Evolutionary conservation across 2,329 filamentous ascomycete genomes (phyloP), one percentile per base, ranked within the genome.

Genomic region (Peltaster fructicola): DNA sequence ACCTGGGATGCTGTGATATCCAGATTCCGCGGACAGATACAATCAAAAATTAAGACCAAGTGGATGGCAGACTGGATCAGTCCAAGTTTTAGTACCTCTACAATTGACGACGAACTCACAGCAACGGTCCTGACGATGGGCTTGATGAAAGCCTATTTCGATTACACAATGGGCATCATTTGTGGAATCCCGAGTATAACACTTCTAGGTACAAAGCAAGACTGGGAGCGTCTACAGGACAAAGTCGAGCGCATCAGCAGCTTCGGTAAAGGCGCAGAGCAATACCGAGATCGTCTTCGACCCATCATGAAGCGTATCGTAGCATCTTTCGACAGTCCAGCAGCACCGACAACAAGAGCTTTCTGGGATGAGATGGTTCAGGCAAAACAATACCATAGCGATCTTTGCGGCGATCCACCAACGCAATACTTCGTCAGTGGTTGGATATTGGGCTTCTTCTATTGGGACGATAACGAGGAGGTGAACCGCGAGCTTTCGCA

Each of bases 151-250:
- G 48, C 54, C 10, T 67, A 63, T 33, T 67, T 65, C 30, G 26
- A 22, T 1, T 59, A 53, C 32, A 28, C 4, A 1, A 34, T 36
- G 7, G 22, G 8, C 1, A 28, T 48, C 0, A 8, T 11, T 0
- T 68, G 62, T 32, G 63, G 63, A 0, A 46, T 68, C 3, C 65
- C 64, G 0, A 54, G 52, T 0, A 59, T 67, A 0, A 67, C 62
- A 0, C 41, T 68, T 2, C 47, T 60, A 0, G 63, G 64, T 2
- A 48, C 57, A 19, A 37, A 46, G 8, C 27, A 31, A 1, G 63
- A 69, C 39, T 68, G 59, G 52, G 36, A 45, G 12, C 35, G 37
- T 13, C 40, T 69, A 5, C 36, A 52, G 6, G 30, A 17, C 1
- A 56, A 54, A 31, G 30, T 68, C 4, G 52, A 60, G 7, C 49